Evolutionary conservation across 1,284 basidiomycete species (phyloP).

Genomic region (Tylopilus orsonianus): DNA sequence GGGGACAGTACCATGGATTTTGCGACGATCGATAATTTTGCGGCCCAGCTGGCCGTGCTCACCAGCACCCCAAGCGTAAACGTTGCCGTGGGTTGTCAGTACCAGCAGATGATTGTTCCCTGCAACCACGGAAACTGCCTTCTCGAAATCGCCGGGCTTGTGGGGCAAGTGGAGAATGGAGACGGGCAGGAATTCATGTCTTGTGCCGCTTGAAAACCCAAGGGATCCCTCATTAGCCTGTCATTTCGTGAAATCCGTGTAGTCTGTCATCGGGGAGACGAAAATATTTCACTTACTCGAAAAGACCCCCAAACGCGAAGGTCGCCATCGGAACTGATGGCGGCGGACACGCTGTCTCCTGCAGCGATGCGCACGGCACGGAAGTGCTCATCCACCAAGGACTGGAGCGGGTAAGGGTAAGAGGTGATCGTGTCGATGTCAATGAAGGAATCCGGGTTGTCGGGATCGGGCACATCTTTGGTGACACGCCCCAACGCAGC

Average conservation of each 20-base stretch:
- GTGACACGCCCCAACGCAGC: slow-evolving; percentile 88
- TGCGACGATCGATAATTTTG: slow-evolving; percentile 79
- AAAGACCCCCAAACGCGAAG: slow-evolving; percentile 92
- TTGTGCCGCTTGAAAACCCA: slow-evolving; percentile 73
- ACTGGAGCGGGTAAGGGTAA: slow-evolving; percentile 71
- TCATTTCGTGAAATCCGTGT: slow-evolving; percentile 6
- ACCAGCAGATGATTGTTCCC: slow-evolving; percentile 89
- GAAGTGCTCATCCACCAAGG: slow-evolving; percentile 73
- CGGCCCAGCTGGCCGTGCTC: slow-evolving; percentile 87
- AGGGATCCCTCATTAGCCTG: slow-evolving; percentile 81
- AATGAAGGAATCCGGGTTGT: slow-evolving; percentile 56
- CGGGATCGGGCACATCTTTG: slow-evolving; percentile 65
- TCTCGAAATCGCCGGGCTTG: slow-evolving; percentile 66
- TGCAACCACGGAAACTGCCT: slow-evolving; percentile 75
- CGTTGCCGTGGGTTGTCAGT: slow-evolving; percentile 79
- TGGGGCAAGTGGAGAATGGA: slow-evolving; percentile 66
- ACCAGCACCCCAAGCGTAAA: slow-evolving; percentile 87
- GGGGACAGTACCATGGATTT: slow-evolving; percentile 81
- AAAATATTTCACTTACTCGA: slow-evolving; percentile 57
- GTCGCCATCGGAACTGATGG: slow-evolving; percentile 75
- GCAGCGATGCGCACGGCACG: slow-evolving; percentile 81
- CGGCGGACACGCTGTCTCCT: slow-evolving; percentile 84
- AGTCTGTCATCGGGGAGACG: slow-evolving; percentile 7
- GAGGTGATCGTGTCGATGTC: slow-evolving; percentile 81
- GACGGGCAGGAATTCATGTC: slow-evolving; percentile 69